Evolutionary conservation across 495 filamentous ascomycete genomes (phyloP), one percentile per base, ranked within the genome.

Genomic region (Podospora didyma): DNA sequence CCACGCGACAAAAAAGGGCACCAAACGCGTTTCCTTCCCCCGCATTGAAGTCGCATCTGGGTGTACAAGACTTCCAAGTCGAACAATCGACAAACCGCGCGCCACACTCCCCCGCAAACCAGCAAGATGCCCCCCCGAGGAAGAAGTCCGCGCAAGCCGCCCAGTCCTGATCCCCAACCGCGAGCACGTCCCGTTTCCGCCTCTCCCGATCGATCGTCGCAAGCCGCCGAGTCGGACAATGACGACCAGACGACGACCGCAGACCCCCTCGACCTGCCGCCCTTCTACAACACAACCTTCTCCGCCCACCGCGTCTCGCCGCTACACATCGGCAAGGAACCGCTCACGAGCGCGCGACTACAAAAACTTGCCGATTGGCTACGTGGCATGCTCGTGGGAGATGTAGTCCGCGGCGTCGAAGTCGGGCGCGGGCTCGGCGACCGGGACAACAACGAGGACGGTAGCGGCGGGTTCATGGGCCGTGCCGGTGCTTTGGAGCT

Each of bases 221-320:
- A 46, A 22, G n/a, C 23, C 41, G 41, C 23, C 41, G 41, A 3
- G 10, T 37, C 42, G 26, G 26, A 9, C 26, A 9, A 31, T 4
- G 26, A 31, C 39, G 39, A 42, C 39, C n/a, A n/a, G 14, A 42
- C 39, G 39, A 42, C n/a, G 6, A 34, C 52, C 19, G 4, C 24
- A 5, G 19, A 20, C n/a, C n/a, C n/a, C 24, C 16, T 9, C 14
- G 20, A 20, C 6, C 3, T 17, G n/a, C 51, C 51, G 20, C 66
- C 65, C 14, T 79, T 80, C 62, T 77, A 75, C 67, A 75, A 74
- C 62, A 78, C 75, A 1, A 79, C 73, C 23, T 79, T 80, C 53
- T 75, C 75, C 1, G 68, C 71, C 20, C 72, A 76, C 56, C 75
- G 77, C 41, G 68, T 72, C 7, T 79, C 76, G 0, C 75, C 76